Percentiles rank a stretch among this genome's conserved stretches.
Evolutionary conservation across 352 stramenopile genomes (phyloP).

Genomic region (Phytopythium cucurbitacearum): DNA sequence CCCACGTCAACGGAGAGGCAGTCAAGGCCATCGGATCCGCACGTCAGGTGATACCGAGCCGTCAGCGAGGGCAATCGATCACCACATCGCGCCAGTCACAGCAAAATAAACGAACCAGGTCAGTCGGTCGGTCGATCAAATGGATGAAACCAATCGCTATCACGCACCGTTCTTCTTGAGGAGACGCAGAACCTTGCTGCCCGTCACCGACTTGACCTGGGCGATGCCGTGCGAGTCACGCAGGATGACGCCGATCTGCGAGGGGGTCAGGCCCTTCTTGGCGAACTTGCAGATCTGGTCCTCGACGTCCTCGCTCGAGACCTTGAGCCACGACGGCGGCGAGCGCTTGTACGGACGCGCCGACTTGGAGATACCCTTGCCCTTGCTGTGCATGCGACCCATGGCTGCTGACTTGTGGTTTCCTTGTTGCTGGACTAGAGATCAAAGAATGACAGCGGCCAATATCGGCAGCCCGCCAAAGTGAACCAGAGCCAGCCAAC

Average conservation of each 20-base stretch:
- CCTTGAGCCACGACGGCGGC: conserved; percentile 98
- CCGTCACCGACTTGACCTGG: conserved; percentile 98
- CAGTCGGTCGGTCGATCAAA: conserved; percentile 5
- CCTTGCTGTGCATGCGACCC: conserved; percentile 98
- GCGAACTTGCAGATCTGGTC: conserved; percentile 99
- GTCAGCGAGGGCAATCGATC: conserved; percentile 8
- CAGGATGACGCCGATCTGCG: conserved; percentile 99
- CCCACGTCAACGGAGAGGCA: conserved; percentile 79
- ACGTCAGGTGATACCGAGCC: conserved; percentile 86
- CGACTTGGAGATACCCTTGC: conserved; percentile 99
- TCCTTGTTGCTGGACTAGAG: conserved; percentile 48
- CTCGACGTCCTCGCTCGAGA: conserved; percentile 95
- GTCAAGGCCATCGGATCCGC: conserved; percentile 44
- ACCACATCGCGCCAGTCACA: conserved; percentile 3
- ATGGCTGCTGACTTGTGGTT: conserved; percentile 65
- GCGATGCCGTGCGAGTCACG: conserved; percentile 99
- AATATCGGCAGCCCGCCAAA: not conserved
- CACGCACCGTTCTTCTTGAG: conserved; percentile 98
- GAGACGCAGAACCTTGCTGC: conserved; percentile 98
- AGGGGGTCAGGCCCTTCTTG: conserved; percentile 97
- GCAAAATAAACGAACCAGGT: conserved; percentile 7
- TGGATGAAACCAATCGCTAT: not conserved
- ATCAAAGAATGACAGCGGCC: conserved; percentile 52
- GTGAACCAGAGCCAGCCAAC: not conserved
- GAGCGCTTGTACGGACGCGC: conserved; percentile 99